Evolutionary conservation across 164 flowering plant species (phyloP), one percentile per base, ranked within the genome.

Genomic region (Annona cherimola): DNA sequence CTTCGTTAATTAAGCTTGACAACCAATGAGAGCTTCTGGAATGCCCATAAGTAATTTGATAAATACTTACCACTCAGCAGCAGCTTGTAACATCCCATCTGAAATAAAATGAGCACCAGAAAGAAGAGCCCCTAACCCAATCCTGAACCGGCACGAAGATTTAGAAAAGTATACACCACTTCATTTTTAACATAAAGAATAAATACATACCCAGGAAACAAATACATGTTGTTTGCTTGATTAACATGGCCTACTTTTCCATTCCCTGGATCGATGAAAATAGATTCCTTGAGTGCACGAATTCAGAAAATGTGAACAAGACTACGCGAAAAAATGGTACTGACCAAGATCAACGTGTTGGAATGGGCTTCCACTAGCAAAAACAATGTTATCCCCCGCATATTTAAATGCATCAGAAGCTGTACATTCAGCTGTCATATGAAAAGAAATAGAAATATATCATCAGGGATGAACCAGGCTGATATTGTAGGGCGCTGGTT

Each of bases 151-250:
- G 60, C 75, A 68, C 42, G 16, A 77, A 75, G 14, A 16, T n/a
- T 60, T 35, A 64, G 18, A 40, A n/a, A 4, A 26, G 61, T 41
- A 2, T 16, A 50, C 14, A 18, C 65, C 65, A 61, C 66, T 26
- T 20, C 20, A 63, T 50, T 20, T 46, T 18, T 62, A 71, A 71
- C 19, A 54, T 9, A 45, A 1, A 63, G 69, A 61, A 68, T 46
- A 19, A 68, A 70, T 70, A 81, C 92, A 16, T 45, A 93, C 99
- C 99, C 99, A 5, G 99, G 99, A 78, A 96, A 96, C 71, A 96
- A 84, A 77, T 93, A 93, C 98, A 96, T 96, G 81, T 93, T 96
- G 80, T 96, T 93, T 77, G 98, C 99, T 84, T 96, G 99, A 82
- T 96, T 93, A 59, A 89, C 98, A 81, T 91, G 89, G 39, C 98